Evolutionary conservation across 2,329 filamentous ascomycete genomes (phyloP).

Genomic region (Bipolaris bicolor): DNA sequence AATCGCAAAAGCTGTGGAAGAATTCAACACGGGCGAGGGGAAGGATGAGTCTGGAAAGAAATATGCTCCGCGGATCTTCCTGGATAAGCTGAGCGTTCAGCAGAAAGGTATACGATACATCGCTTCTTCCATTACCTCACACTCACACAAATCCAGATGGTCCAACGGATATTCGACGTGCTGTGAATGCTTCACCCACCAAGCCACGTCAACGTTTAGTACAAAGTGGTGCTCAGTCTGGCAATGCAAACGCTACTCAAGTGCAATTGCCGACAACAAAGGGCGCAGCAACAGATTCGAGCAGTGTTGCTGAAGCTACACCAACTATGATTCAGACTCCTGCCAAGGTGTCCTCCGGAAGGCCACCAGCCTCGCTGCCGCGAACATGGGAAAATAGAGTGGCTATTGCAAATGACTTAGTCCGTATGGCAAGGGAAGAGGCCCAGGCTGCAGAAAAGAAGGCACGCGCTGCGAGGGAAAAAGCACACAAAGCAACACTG

Average conservation of each 20-base stretch:
- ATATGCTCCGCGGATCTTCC: slow-evolving; percentile 29
- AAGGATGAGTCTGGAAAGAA: background rate
- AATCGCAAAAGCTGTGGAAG: slow-evolving; percentile 14
- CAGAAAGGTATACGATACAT: slow-evolving; percentile 5
- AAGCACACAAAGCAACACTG: background rate
- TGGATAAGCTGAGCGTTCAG: slow-evolving; percentile 19
- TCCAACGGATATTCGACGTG: slow-evolving; percentile 10
- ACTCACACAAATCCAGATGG: slow-evolving; percentile 2
- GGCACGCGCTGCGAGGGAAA: background rate
- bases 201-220: background rate
- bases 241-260: no score
- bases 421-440: background rate
- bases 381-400: background rate
- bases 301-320: no score
- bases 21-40: slow-evolving; percentile 16
- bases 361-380: background rate
- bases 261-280: no score
- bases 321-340: no score
- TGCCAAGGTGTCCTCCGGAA: no score
- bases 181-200: slow-evolving; percentile 21
- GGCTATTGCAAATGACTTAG: background rate
- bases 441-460: background rate
- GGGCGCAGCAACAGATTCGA: no score
- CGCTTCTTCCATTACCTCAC: background rate
- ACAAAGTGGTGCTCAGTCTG: background rate